These are phyloP conservation scores for Myxozyma kluyveri DNA, from an alignment of 805 yeast species.

Conservation along the genomic window DNA sequence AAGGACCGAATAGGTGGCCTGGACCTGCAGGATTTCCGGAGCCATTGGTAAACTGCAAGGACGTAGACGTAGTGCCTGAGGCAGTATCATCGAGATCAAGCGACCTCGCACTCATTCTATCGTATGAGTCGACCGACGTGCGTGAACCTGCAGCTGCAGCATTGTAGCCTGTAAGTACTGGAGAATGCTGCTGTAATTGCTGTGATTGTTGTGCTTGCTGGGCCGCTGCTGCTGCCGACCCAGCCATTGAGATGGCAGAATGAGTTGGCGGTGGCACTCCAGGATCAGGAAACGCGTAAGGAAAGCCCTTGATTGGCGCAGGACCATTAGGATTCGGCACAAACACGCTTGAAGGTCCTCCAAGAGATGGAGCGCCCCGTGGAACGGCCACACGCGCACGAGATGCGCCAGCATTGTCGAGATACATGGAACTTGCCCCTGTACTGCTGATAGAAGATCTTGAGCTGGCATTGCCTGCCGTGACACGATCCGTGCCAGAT, in stretches of 20 bases:
- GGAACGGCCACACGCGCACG: slow-evolving; percentile 11
- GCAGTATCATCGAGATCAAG: slow-evolving; percentile 18
- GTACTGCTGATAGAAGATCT: no score
- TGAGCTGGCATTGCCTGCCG: no score
- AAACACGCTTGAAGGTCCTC: no score
- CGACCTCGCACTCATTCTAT: slow-evolving; percentile 11
- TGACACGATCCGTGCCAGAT: no score
- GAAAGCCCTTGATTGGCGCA: slow-evolving; percentile 24
- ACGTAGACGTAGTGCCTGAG: background rate
- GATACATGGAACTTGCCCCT: no score
- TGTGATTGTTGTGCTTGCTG: background rate
- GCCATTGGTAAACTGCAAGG: slow-evolving; percentile 4
- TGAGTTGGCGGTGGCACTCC: slow-evolving; percentile 11
- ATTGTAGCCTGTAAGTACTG: slow-evolving; percentile 10
- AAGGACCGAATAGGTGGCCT: slow-evolving; percentile 11
- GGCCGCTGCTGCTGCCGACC: background rate
- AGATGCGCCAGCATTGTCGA: no score
- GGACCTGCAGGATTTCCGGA: slow-evolving; percentile 1
- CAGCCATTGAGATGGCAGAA: background rate
- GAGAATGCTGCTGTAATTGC: slow-evolving; percentile 1
- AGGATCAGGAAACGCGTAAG: slow-evolving; percentile 29
- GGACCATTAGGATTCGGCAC: slow-evolving; percentile 30
- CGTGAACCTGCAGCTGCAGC: slow-evolving; percentile 15
- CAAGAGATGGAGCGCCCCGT: slow-evolving; percentile 27
- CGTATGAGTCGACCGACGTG: slow-evolving; percentile 22